Conservation (phyloP, 306 rosid genomes). For the Dalbergia cultrata region DNA sequence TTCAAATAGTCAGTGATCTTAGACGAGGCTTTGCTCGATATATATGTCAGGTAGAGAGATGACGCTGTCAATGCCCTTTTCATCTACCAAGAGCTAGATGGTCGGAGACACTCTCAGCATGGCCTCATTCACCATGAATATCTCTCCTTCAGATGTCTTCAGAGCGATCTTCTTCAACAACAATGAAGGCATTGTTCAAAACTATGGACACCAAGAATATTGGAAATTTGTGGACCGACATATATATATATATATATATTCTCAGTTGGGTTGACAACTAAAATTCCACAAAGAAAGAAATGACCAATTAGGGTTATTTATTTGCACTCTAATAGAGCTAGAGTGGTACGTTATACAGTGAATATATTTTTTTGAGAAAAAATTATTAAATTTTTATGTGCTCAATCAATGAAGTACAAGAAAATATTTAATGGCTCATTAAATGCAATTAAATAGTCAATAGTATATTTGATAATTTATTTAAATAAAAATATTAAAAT, state of each 20-base stretch:
- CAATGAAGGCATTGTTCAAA: not conserved
- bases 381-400: not conserved
- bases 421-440: not conserved
- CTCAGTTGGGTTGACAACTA: not conserved
- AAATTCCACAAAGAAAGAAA: too few relatives aligned
- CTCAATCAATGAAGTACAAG: too few relatives aligned
- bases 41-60: not conserved
- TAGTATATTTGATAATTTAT: too few relatives aligned
- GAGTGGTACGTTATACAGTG: not conserved
- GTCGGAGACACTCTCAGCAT: not conserved
- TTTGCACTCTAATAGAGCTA: not conserved
- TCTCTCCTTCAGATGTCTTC: not conserved
- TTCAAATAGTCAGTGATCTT: conserved; percentile 11
- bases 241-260: too few relatives aligned
- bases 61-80: not conserved
- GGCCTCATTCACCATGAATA: not conserved
- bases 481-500: too few relatives aligned
- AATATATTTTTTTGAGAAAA: not conserved
- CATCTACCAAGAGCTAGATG: not conserved
- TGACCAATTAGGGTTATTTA: not conserved
- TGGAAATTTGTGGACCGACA: not conserved
- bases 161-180: not conserved
- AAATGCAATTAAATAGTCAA: not conserved
- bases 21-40: not conserved
- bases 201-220: too few relatives aligned